Percentiles rank a stretch among this genome's conserved stretches.
phyloP scores from a whole-genome alignment of 306 rosid species.

The Carpinus viminea region DNA sequence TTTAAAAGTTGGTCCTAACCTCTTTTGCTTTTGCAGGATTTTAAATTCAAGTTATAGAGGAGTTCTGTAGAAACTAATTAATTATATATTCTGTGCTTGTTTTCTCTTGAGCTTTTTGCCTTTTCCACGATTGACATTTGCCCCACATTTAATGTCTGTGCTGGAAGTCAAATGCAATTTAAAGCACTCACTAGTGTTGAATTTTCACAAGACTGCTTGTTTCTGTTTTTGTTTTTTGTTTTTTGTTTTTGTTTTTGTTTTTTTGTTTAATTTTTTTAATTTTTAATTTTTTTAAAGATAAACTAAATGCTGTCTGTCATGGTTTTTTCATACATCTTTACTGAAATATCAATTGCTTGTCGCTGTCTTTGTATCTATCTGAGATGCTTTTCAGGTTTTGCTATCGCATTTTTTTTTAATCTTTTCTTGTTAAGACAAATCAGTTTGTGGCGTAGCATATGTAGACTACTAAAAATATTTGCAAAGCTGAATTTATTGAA shows the following conservation, averaged over 20 bases:
- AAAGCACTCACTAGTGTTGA: neutral
- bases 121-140: neutral
- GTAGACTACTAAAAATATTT: neutral
- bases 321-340: neutral
- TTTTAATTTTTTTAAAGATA: neutral
- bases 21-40: neutral
- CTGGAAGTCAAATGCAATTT: neutral
- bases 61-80: neutral
- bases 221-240: neutral
- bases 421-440: neutral
- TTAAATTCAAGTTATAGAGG: neutral
- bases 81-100: neutral
- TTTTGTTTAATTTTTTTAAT: no score
- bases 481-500: neutral
- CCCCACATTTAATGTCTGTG: neutral
- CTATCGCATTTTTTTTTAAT: neutral
- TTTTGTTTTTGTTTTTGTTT: no score
- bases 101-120: neutral
- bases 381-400: neutral
- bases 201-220: neutral
- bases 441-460: constrained; percentile 1
- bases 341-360: neutral
- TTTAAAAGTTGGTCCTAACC: neutral
- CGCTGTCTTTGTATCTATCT: neutral
- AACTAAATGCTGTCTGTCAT: neutral